Base-by-base conservation (phyloP, 1,139 yeast genomes). In the Pichia sp. region DNA sequence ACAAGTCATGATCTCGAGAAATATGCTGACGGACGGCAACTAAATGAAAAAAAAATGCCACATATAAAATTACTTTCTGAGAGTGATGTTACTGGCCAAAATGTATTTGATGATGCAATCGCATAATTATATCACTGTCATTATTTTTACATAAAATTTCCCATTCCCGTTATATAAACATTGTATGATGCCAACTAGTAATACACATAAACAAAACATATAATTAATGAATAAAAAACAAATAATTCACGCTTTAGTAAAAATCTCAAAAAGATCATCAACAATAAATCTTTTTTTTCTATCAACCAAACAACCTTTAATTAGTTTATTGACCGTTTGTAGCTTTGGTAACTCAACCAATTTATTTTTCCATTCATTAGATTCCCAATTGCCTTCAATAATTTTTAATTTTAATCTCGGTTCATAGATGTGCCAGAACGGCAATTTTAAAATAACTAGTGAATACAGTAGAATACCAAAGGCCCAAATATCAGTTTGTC, bases 401-500 rank as follows among this genome's bases (percentile, higher is more conserved):
- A 90, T 89, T 69, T 80, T 75, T 22, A 85, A 78, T 37, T 89
- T 71, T 49, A 89, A 68, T 52, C 89, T 68, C 5, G 96, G 95
- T 55, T 86, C 89, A 59, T 81, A 84, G 22, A 77, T 77, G 61
- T 87, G 96, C 51, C 79, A 81, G 67, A 89, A 90, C 1, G 97
- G 97, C 43, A 89, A 65, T 53, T 71, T 76, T 0, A 95, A 92
- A 37, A 79, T 74, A 39, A 82, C 66, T 77, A 87, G 74, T 1
- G 95, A 79, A 60, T 78, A 87, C 10, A 83, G 55, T 50, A 85
- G 68, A 0, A 89, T 87, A 2, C 97, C 97, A 43, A 85, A 70
- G 0, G 97, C 95, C 97, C 97, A 90, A 10, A 86, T 74, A 63
- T 90, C 97, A 1, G 87, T 82, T 45, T 80, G 70, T 0, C 89